Conservation (phyloP, 768 basidiomycete genomes). For the Lepiota venenata region DNA sequence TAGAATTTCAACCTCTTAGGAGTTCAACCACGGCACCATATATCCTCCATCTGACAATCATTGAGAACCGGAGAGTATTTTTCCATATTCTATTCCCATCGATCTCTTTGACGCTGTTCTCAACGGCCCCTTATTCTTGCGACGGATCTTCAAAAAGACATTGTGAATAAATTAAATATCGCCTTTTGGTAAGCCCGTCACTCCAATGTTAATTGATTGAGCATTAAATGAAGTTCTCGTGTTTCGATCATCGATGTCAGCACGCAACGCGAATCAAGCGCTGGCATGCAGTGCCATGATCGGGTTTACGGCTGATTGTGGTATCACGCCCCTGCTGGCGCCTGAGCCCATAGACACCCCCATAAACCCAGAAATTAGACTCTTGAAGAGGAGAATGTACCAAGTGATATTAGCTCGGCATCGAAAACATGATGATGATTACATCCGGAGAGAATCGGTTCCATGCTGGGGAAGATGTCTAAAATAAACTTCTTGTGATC, state of each 20-base stretch:
- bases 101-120: neutral
- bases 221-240: neutral
- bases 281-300: constrained; percentile 3
- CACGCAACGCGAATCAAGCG: constrained; percentile 4
- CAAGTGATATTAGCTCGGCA: too few relatives aligned
- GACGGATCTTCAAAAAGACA: neutral
- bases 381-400: too few relatives aligned
- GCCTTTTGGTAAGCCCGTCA: neutral
- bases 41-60: too few relatives aligned
- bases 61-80: neutral
- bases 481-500: too few relatives aligned
- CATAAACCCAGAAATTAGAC: too few relatives aligned
- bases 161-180: neutral
- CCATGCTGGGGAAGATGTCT: too few relatives aligned
- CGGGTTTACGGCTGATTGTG: constrained; percentile 4
- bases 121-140: neutral
- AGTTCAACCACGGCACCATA: too few relatives aligned
- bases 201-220: neutral
- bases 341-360: too few relatives aligned
- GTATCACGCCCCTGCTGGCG: too few relatives aligned
- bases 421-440: too few relatives aligned
- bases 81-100: neutral
- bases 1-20: neutral
- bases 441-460: too few relatives aligned
- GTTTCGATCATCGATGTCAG: constrained; percentile 8